phyloP scores from a whole-genome alignment of 306 rosid species.

The Prunus padus region DNA sequence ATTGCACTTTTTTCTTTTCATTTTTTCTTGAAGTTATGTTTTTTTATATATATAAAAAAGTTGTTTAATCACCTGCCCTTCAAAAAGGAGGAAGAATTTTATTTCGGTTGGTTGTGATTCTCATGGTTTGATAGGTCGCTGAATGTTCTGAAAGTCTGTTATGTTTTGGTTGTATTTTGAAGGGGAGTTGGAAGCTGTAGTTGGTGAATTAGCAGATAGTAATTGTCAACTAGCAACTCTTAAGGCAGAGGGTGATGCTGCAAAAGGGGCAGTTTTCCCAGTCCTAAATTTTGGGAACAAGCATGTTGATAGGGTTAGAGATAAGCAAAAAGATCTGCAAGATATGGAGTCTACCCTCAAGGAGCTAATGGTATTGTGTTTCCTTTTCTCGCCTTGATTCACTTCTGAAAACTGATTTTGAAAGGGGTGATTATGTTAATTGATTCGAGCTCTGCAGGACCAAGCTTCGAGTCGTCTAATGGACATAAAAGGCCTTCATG shows the following conservation, averaged over 20 bases:
- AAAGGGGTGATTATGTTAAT: constrained; percentile 18
- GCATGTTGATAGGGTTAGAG: constrained; percentile 61
- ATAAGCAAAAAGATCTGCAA: constrained; percentile 80
- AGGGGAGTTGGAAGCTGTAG: constrained; percentile 70
- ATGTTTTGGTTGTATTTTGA: constrained; percentile 35
- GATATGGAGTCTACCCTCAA: constrained; percentile 85
- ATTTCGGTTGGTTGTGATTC: neutral
- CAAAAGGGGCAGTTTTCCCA: constrained; percentile 73
- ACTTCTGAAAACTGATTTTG: constrained; percentile 5
- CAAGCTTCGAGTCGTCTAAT: constrained; percentile 58
- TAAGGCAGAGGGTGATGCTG: constrained; percentile 69
- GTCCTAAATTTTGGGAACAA: constrained; percentile 61
- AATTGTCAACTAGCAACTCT: constrained; percentile 64
- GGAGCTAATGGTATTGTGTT: constrained; percentile 62
- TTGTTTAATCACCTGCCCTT: neutral
- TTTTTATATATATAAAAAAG: neutral
- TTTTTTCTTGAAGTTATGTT: neutral
- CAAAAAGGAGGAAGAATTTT: neutral
- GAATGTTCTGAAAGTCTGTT: constrained; percentile 24
- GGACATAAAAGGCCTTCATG: constrained; percentile 72
- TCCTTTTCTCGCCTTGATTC: constrained; percentile 3
- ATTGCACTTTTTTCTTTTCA: neutral
- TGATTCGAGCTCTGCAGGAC: constrained; percentile 49
- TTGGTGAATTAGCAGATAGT: constrained; percentile 69
- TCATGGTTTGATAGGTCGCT: constrained; percentile 1